Base-by-base conservation (phyloP, 257 asterid genomes). In the Jasminum sambac region DNA sequence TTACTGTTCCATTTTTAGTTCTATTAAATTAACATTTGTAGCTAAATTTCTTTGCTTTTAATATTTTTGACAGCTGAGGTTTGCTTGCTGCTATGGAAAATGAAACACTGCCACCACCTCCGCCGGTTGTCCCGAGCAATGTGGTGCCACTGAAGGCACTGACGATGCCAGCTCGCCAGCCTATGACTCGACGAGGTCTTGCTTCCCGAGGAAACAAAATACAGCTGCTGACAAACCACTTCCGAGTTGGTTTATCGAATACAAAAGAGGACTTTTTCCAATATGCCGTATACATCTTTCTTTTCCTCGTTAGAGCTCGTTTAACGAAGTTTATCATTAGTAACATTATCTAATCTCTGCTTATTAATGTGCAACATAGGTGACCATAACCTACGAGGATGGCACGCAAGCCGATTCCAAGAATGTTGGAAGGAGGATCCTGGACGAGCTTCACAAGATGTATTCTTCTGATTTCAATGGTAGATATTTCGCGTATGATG, bases 401-500 rank as follows among this genome's bases (percentile, higher is more conserved):
- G 94, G 83, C 16, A 78, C 26, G 11, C 80, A 88, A 0, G 87
- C 75, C 4, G 95, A 90, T 11, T 89, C 88, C 0, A 88, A 90
- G 65, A 93, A 93, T 2, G 41, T 84, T 5, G 95, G 95, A 4
- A 73, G 97, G 48, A 85, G 19, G 57, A 66, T 90, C 6, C 63
- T 90, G 0, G 89, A 88, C 0, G 80, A 80, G 65, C 77, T 90
- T 2, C 78, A 81, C 0, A 80, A 75, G 3, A 88, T 90, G 0
- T 88, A 90, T 66, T 40, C 21, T 4, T 2, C 69, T 5, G 91
- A 88, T 77, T 78, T 88, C 1, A 76, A 67, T 23, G 78, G 85
- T 0, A 86, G 83, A 14, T 73, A 73, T 11, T 85, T 88, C 38
- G 97, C 95, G 0, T 90, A 90, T 58, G 95, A 90, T 68, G 96